phyloP scores from a whole-genome alignment of 2,329 filamentous ascomycete species.

The Fusarium sp. region DNA sequence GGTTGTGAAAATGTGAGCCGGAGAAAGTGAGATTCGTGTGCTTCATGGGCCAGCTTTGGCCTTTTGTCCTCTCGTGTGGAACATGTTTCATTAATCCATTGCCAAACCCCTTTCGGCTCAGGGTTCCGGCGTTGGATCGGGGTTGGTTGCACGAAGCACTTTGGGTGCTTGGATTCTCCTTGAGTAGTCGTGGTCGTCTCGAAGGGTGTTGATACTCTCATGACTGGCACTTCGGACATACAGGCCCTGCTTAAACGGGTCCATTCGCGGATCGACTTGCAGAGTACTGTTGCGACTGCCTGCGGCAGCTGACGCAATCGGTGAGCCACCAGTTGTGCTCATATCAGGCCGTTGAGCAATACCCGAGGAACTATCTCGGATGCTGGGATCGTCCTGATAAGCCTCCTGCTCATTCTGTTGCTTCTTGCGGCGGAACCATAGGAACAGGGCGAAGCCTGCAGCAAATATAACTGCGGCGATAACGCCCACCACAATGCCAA shows the following conservation, averaged over 20 bases:
- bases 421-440: slow-evolving; percentile 60
- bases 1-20: slow-evolving; percentile 39
- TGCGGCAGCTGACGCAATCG: slow-evolving; percentile 49
- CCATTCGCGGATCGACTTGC: slow-evolving; percentile 71
- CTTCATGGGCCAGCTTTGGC: slow-evolving; percentile 48
- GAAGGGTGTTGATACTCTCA: slow-evolving; percentile 72
- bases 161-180: slow-evolving; percentile 66
- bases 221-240: slow-evolving; percentile 70
- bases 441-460: slow-evolving; percentile 54
- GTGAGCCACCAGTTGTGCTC: slow-evolving; percentile 49
- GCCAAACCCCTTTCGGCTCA: slow-evolving; percentile 10
- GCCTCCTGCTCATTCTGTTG: slow-evolving; percentile 57
- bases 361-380: slow-evolving; percentile 64
- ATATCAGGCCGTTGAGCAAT: slow-evolving; percentile 60
- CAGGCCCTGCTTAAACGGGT: slow-evolving; percentile 68
- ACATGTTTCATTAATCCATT: slow-evolving; percentile 29
- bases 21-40: slow-evolving; percentile 48
- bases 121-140: slow-evolving; percentile 59
- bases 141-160: slow-evolving; percentile 72
- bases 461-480: slow-evolving; percentile 57
- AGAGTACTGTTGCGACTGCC: slow-evolving; percentile 65
- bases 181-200: slow-evolving; percentile 75
- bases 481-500: slow-evolving; percentile 65
- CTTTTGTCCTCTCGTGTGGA: slow-evolving; percentile 38
- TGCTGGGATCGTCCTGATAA: slow-evolving; percentile 59